Base-by-base conservation (phyloP, 2,329 filamentous ascomycete genomes). In the Claviceps digitariae region DNA sequence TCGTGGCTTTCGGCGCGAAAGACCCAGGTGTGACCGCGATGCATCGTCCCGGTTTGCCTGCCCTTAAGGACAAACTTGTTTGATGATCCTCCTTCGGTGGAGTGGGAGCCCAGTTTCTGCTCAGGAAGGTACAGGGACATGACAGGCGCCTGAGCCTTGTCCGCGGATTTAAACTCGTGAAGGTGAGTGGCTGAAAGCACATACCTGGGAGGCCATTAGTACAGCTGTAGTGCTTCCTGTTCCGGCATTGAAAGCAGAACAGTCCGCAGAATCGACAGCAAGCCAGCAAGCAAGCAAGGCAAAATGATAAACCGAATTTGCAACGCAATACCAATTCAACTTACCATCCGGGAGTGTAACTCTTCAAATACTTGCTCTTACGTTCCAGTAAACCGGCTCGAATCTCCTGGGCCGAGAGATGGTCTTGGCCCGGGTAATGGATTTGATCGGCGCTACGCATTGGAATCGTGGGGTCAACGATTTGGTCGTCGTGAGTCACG, bases 61-160 rank as follows among this genome's bases (percentile, higher is more conserved):
- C 93, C 93, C 69, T 97, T 98, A 63, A 98, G 83, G 68, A 96
- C 89, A 67, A 98, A 98, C 67, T 98, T 98, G 73, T 95, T 91
- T 43, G 90, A 96, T 13, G 86, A 87, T 13, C 88, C 90, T 49
- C 82, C 84, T 55, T 83, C 81, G 56, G 82, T 79, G 10, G 91
- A 96, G 66, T 94, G 90, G 38, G 90, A 94, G 40, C 93, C 93
- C 54, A 98, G 78, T 67, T 95, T 96, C 70, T 97, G 93, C 61
- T 97, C 93, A 7, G 87, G 87, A 29, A 98, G 79, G 66, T 93
- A 95, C 53, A 98, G 76, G 44, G 93, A 97, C 91, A 98, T 96
- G 65, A 97, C 82, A 1, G 93, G 93, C 41, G 87, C 84, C 69
- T 93, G 88, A 55, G 81, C 86, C 67, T 91, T 90, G 70, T 97